Base-by-base conservation (phyloP, 2,329 filamentous ascomycete genomes). In the Cladorrhinum sp. region DNA sequence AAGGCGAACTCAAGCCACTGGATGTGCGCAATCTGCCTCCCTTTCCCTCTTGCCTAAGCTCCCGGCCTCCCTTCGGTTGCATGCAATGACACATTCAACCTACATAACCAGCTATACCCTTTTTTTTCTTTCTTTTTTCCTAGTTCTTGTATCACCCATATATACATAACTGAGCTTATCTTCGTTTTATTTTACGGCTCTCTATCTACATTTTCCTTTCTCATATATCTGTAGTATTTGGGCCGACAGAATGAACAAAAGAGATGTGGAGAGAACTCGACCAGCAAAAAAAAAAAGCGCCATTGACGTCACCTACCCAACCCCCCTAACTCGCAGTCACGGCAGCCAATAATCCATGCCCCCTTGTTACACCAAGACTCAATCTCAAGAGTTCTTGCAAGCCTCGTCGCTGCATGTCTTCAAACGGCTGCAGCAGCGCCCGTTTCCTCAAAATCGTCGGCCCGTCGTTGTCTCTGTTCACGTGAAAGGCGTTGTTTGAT, bases 301-400 rank as follows among this genome's bases (percentile, higher is more conserved):
- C 60, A 49, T 61, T 64, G 63, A 64, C 63, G 63, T 65, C 61
- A 65, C 63, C 14, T 23, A 18, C 53, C 18, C 18, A 26, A 16
- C 21, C 24, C 18, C 26, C 26, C 26, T 9, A 28, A 28, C 26
- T 28, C 26, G 26, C 8, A 33, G 28, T 24, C 42, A 24, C 28
- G 36, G 28, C 52, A 23, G 36, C 24, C 49, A 51, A 46, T 46
- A 20, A 46, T 26, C 49, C 49, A 26, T 51, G 10, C 6, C 49
- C 24, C 21, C 21, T 24, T 3, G 49, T 51, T 26, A 51, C 49
- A 51, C 49, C 6, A 18, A 28, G 6, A 21, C 42, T 21, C 33
- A 54, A n/a, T n/a, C n/a, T n/a, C n/a, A n/a, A n/a, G n/a, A n/a
- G 52, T 21, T 9, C 28, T 36, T 30, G 26, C 14, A 20, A 24